Evolutionary conservation across 2,329 filamentous ascomycete genomes (phyloP).

Genomic region (Claviceps sp.): DNA sequence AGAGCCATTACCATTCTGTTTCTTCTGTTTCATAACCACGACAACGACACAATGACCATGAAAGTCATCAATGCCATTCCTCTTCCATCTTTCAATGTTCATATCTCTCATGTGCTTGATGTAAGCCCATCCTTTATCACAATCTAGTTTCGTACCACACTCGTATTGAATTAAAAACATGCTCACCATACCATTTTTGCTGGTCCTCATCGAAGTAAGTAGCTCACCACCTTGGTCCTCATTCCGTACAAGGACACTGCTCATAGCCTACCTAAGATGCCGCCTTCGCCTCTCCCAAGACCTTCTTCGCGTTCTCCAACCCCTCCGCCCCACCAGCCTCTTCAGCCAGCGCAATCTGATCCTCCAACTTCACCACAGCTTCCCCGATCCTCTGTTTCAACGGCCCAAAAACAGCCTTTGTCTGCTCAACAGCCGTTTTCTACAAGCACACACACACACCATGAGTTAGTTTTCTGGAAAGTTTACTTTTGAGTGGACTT

Average conservation of each 20-base stretch:
- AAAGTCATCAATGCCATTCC: background rate
- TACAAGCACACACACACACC: constrained; percentile 21
- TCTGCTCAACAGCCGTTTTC: constrained; percentile 76
- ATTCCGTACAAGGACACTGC: background rate
- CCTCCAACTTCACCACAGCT: constrained; percentile 60
- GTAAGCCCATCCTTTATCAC: background rate
- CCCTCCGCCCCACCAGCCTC: constrained; percentile 33
- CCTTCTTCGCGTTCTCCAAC: constrained; percentile 40
- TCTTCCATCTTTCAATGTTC: background rate
- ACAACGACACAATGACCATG: background rate
- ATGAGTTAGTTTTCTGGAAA: background rate
- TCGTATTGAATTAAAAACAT: background rate
- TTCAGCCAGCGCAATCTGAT: constrained; percentile 49
- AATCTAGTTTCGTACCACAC: background rate
- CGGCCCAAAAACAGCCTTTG: constrained; percentile 65
- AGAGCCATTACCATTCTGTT: background rate
- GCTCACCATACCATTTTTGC: background rate
- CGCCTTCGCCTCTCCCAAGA: constrained; percentile 35
- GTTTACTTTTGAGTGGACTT: too few relatives aligned
- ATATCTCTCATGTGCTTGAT: background rate
- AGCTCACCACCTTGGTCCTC: background rate
- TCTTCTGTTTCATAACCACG: background rate
- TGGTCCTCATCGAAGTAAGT: background rate
- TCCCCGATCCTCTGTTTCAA: constrained; percentile 58
- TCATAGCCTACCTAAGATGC: background rate